Base-by-base conservation (phyloP, 1,284 basidiomycete species). In the Schizopora paradoxa region DNA sequence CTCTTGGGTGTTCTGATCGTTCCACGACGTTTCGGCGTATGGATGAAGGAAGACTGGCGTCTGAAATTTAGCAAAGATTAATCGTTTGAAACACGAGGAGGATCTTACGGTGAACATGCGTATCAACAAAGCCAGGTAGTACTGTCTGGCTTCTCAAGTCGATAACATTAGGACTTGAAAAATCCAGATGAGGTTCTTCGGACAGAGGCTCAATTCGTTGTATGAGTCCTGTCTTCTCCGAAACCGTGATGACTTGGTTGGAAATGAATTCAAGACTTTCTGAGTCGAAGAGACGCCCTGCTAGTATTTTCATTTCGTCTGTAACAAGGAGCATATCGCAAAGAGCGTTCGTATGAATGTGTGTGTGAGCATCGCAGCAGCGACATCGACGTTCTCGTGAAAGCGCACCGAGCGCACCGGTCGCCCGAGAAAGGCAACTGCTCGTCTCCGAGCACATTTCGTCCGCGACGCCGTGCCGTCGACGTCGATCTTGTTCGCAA, bases 101-200 rank as follows among this genome's bases (percentile, higher is more conserved):
- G 39, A 10, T 65, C 77, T 61, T 56, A 80, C 80, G 61, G 57
- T 82, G 81, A 14, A 84, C 79, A 61, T 84, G 80, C 1, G 66
- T 66, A 54, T 84, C 81, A n/a, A 83, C 78, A 41, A 83, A 74
- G 0, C 81, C 80, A 14, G 82, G 79, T 2, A 82, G 58, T 3
- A 85, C 65, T 1, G 76, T 78, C 49, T 66, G 54, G 14, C 63
- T 56, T n/a, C 73, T 61, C 32, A 82, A 60, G 59, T 83, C 76
- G n/a, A 80, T 61, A 18, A 62, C 56, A 13, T 16, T 8, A 11
- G 32, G 16, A 26, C 31, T 16, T n/a, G 61, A 53, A 19, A 21
- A 14, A 42, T 38, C 37, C 41, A 43, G 11, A 40, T 53, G 47
- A 13, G 35, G 5, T 32, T 32, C 19, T 22, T 43, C 33, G 26